Base-by-base conservation (phyloP, 306 rosid species). In the Dalbergia cultrata region DNA sequence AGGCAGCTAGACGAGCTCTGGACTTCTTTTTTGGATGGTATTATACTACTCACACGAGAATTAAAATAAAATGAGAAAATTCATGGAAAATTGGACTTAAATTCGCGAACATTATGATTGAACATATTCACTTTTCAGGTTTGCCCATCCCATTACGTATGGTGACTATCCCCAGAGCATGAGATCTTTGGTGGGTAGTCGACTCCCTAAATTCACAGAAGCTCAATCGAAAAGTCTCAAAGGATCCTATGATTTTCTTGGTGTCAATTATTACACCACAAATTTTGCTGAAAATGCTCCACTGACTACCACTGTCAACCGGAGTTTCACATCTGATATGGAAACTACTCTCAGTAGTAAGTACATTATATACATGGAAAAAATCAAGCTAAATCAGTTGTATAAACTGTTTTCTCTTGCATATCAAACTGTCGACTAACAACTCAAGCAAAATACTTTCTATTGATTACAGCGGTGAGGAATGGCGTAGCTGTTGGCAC, bases 211-310 rank as follows among this genome's bases (percentile, higher is more conserved):
- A 72, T 90, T 90, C 75, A 85, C 89, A 4, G 33, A 21, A 53
- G 43, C 37, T 1, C 72, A 93, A 79, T 56, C 84, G 2, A 64
- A 60, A 66, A 44, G 35, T 3, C 13, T 90, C 0, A 82, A 85
- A 53, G 85, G 85, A 1, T 83, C 92, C 5, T 16, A 21, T n/a
- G 96, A 93, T 85, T 93, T 90, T 83, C 81, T 90, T 74, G 94
- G 94, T 9, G 75, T 90, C 7, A 90, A 93, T 82, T 90, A 93
- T 72, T 90, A 89, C 81, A 83, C 89, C 21, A 70, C 88, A 1
- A 43, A 70, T 67, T 91, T 26, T 70, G 95, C 79, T 19, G 80
- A 82, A 34, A 13, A 26, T 47, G 77, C 69, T 79, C 37, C 81
- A 34, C 5, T 37, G 41, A 37, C 41, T 26, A 26, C 2, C 31